A percentile compares a stretch with the other conserved stretches of the same genome.
Evolutionary conservation across 2,329 filamentous ascomycete genomes (phyloP).

Genomic region (Verruconis gallopava): DNA sequence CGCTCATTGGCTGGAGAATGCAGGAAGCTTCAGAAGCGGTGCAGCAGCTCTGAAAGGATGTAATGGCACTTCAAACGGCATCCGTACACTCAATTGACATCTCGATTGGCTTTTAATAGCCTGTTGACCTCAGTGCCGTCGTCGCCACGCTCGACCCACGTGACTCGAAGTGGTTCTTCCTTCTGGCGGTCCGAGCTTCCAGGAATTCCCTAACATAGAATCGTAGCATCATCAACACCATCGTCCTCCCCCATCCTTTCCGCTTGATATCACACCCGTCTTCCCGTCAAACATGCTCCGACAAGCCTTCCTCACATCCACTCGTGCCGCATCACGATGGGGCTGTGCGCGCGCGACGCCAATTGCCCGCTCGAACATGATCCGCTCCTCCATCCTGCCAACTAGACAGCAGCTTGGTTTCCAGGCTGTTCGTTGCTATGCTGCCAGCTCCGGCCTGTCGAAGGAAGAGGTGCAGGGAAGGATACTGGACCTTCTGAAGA

Average conservation of each 20-base stretch:
- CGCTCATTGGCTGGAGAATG: background rate
- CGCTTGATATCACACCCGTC: conserved; percentile 13
- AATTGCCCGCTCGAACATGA: conserved; percentile 47
- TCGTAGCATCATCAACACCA: conserved; percentile 9
- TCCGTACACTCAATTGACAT: background rate
- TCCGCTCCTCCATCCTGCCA: conserved; percentile 48
- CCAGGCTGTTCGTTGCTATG: conserved; percentile 69
- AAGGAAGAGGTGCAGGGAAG: conserved; percentile 80
- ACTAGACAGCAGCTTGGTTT: conserved; percentile 44
- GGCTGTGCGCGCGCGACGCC: conserved; percentile 28
- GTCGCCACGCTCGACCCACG: background rate
- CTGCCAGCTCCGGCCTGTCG: conserved; percentile 62
- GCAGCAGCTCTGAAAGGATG: too few relatives aligned
- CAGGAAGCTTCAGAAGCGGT: background rate
- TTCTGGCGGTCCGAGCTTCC: background rate
- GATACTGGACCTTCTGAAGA: conserved; percentile 84
- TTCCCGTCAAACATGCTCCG: conserved; percentile 60
- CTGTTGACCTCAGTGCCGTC: background rate
- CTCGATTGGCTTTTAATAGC: background rate
- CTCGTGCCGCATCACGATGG: conserved; percentile 38
- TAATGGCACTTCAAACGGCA: too few relatives aligned
- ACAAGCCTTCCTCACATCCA: conserved; percentile 68
- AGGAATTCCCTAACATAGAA: background rate
- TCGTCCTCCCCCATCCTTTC: conserved; percentile 3
- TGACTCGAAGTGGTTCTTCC: too few relatives aligned